Percentiles rank a stretch among this genome's conserved stretches.
Conservation (phyloP, 2,329 filamentous ascomycete genomes). For the Purpureocillium lavendulum region DNA sequence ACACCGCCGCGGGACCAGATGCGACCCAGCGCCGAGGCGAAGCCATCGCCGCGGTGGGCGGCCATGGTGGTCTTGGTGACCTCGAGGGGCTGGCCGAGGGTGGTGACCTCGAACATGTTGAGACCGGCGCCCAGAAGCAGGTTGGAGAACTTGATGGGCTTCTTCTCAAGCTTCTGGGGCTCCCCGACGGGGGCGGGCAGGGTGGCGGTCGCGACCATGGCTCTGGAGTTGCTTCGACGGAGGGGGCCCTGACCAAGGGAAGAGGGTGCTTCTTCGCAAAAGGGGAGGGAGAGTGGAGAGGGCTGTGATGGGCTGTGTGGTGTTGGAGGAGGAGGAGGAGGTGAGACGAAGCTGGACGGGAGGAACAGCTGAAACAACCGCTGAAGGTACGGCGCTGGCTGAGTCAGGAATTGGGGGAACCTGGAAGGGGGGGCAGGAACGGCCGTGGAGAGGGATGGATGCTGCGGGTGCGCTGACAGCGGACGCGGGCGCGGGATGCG, state of each 20-base stretch:
- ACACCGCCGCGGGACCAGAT: slow-evolving; percentile 93
- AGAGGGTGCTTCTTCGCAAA: slow-evolving; percentile 76
- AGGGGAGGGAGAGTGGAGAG: slow-evolving; percentile 16
- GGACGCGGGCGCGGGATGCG: no score
- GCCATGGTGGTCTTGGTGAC: slow-evolving; percentile 99
- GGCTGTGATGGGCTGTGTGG: slow-evolving; percentile 4
- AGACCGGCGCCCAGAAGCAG: slow-evolving; percentile 86
- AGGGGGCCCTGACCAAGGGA: slow-evolving; percentile 97
- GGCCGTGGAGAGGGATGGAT: no score
- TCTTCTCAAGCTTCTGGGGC: slow-evolving; percentile 74
- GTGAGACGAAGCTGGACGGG: not conserved
- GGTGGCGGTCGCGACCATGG: slow-evolving; percentile 54
- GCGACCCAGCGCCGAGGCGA: slow-evolving; percentile 70
- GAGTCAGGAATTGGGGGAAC: slow-evolving; percentile 1
- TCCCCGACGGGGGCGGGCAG: slow-evolving; percentile 41
- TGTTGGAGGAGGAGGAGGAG: slow-evolving; percentile 8
- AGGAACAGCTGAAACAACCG: no score
- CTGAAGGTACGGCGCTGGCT: slow-evolving; percentile 3
- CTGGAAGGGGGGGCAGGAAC: no score
- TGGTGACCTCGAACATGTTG: slow-evolving; percentile 86
- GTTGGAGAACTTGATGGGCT: slow-evolving; percentile 99
- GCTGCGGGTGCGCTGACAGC: no score
- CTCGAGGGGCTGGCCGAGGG: slow-evolving; percentile 74
- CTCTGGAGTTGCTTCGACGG: slow-evolving; percentile 42
- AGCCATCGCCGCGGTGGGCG: slow-evolving; percentile 85